Conservation (phyloP, 108 stramenopile species). For the Conticribra weissflogii region DNA sequence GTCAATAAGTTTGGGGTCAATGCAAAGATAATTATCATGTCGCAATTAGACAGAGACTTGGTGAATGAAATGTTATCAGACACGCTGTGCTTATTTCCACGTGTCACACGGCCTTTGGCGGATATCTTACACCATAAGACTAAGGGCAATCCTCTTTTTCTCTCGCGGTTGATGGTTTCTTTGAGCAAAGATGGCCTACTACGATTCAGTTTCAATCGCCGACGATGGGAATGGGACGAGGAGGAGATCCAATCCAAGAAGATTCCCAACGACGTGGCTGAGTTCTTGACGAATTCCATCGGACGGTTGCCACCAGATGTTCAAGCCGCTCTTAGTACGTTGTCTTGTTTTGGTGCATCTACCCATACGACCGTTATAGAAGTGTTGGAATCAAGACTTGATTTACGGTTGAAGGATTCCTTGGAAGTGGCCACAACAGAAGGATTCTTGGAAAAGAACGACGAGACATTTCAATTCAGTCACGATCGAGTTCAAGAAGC, state of each 20-base stretch:
- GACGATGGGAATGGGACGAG: conserved; percentile 38
- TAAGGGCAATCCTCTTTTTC: conserved; percentile 28
- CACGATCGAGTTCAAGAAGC: conserved; percentile 14
- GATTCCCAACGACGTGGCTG: conserved; percentile 22
- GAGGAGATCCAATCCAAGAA: conserved; percentile 17
- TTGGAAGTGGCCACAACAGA: conserved; percentile 5
- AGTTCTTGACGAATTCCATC: conserved; percentile 13
- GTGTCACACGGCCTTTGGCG: conserved; percentile 17
- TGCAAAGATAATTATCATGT: not conserved
- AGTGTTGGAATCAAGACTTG: conserved; percentile 9
- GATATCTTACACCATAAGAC: conserved; percentile 18
- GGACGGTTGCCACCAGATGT: conserved; percentile 12
- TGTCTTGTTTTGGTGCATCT: conserved; percentile 27
- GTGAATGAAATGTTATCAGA: conserved; percentile 30
- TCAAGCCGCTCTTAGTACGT: not conserved
- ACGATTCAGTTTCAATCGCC: conserved; percentile 18
- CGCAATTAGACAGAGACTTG: conserved; percentile 1
- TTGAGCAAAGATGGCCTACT: conserved; percentile 17
- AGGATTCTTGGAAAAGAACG: not conserved
- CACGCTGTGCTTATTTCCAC: not conserved
- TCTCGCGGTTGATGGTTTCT: conserved; percentile 14
- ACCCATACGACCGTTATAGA: conserved; percentile 1
- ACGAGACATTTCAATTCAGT: not conserved
- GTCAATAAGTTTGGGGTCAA: conserved; percentile 8
- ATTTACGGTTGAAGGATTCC: not conserved